Conservation (phyloP, 495 filamentous ascomycete genomes). For the Penicillium pulvis region DNA sequence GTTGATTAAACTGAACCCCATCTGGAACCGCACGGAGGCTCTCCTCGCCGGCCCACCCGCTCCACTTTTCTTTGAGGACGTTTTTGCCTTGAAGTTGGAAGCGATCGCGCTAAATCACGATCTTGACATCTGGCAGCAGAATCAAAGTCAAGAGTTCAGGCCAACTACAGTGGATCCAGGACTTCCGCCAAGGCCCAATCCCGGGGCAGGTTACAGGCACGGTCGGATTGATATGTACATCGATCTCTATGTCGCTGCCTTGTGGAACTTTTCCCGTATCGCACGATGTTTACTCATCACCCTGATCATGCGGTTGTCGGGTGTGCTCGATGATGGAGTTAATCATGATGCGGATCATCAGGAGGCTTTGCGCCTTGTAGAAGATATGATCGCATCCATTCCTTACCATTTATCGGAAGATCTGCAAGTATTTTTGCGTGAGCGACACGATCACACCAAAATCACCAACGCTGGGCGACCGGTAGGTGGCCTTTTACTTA, state of each 20-base stretch:
- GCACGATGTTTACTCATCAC: conserved; percentile 26
- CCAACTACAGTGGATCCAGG: conserved; percentile 18
- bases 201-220: conserved; percentile 21
- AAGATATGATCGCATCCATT: conserved; percentile 34
- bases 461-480: conserved; percentile 26
- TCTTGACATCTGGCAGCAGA: conserved; percentile 20
- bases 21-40: conserved; percentile 18
- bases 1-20: conserved; percentile 15
- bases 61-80: conserved; percentile 1
- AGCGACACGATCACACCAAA: conserved; percentile 2
- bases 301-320: conserved; percentile 17
- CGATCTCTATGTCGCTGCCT: conserved; percentile 28
- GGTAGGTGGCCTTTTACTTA: conserved; percentile 33
- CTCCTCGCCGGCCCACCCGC: conserved; percentile 8
- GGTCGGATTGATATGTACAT: conserved; percentile 26
- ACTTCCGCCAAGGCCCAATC: background rate
- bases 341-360: conserved; percentile 7
- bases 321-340: conserved; percentile 9
- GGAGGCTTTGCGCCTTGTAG: conserved; percentile 10
- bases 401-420: conserved; percentile 35
- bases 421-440: conserved; percentile 27
- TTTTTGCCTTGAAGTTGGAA: conserved; percentile 18
- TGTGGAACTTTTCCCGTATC: conserved; percentile 35
- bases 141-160: conserved; percentile 16
- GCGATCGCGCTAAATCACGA: conserved; percentile 15